Conservation (phyloP, 208 protist genomes). For the Wallacemonas rigidus region DNA sequence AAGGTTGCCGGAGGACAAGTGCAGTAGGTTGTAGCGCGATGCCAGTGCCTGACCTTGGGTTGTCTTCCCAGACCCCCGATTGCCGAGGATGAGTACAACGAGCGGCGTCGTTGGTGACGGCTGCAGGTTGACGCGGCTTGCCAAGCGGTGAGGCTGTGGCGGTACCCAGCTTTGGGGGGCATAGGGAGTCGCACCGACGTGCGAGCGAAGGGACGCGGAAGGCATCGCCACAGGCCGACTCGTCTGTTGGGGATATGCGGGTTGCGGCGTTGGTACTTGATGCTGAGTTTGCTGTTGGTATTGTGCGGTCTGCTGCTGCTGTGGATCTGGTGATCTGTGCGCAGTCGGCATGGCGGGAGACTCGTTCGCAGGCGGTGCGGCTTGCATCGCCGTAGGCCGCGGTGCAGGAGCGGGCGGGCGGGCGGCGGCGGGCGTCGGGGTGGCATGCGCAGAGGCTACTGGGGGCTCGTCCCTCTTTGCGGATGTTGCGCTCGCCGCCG, state of each 20-base stretch:
- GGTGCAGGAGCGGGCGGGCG: background rate
- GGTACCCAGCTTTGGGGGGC: slow-evolving; percentile 17
- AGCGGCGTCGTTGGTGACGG: slow-evolving; percentile 39
- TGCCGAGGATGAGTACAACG: slow-evolving; percentile 80
- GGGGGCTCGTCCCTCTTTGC: too few relatives aligned
- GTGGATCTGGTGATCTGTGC: too few relatives aligned
- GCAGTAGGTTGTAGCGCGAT: slow-evolving; percentile 69
- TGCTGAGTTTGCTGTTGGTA: too few relatives aligned
- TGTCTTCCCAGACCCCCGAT: slow-evolving; percentile 82
- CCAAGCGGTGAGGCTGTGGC: background rate
- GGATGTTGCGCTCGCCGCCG: too few relatives aligned
- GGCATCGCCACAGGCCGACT: background rate
- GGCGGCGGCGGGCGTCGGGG: background rate
- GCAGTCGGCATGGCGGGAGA: background rate
- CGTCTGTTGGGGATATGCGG: background rate
- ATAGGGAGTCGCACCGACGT: background rate
- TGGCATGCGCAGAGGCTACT: too few relatives aligned
- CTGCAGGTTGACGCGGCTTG: background rate
- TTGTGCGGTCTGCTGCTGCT: too few relatives aligned
- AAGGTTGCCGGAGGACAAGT: slow-evolving; percentile 70
- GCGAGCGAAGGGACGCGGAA: background rate
- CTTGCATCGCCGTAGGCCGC: background rate
- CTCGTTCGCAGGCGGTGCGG: background rate
- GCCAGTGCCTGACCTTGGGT: slow-evolving; percentile 61
- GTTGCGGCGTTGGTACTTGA: background rate